Evolutionary conservation across 768 basidiomycete species (phyloP), one percentile per base, ranked within the genome.

Genomic region (Trametes cinnabarina): DNA sequence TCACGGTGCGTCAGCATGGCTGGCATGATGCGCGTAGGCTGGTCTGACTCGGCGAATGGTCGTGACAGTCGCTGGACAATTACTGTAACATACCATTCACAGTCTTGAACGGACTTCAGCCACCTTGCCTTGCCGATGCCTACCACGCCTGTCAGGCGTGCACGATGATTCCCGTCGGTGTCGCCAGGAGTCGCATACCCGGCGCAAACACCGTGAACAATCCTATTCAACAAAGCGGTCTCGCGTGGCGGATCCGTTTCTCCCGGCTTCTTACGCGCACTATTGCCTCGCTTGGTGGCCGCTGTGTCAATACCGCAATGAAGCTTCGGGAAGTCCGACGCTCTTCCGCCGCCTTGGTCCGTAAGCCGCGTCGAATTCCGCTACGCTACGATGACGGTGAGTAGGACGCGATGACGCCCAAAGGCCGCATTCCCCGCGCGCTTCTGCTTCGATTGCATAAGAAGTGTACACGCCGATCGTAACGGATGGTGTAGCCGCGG

Each of bases 1-100:
- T 51, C 47, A 46, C 25, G 34, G 56, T 51, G 14, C 46, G 58
- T 47, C 23, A 46, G 39, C 49, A 20, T 58, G 17, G 20, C 14
- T 25, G 39, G n/a, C 28, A 15, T 37, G 28, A 20, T n/a, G 34
- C 25, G 20, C 12, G 7, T 2, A 12, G 34, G n/a, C 37, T 15
- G 10, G 37, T 32, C 37, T 39, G 14, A 39, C n/a, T 39, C 17
- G 11, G 14, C 1, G 7, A 15, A 8, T n/a, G 5, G 9, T 39
- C 5, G 11, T 39, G 14, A 39, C 14, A 15, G 37, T 39, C 37
- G 30, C n/a, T 39, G 37, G 37, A 46, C 43, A 46, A 5, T 5
- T 20, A 11, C 43, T 46, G 43, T 46, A 46, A 46, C 43, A 46
- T 46, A 46, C 19, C 43, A 25, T 25, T 23, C 43, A 46, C 19